Conservation (phyloP, 1,284 basidiomycete genomes). For the Ganoderma leucocontextum region DNA sequence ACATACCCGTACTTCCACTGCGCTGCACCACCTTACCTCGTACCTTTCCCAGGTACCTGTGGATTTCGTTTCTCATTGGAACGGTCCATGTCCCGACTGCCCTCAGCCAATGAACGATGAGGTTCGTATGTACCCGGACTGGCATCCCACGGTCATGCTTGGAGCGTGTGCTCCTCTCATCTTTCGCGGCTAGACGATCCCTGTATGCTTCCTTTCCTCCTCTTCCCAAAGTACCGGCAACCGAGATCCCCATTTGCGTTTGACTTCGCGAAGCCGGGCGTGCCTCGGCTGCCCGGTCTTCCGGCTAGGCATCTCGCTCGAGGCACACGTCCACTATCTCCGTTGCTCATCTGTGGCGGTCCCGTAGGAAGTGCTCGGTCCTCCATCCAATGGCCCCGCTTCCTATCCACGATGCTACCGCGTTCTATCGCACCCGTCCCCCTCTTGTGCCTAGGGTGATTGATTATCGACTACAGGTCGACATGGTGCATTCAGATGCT, state of each 20-base stretch:
- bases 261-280: conserved; percentile 1
- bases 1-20: background rate
- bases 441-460: background rate
- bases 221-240: background rate
- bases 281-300: background rate
- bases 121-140: background rate
- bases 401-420: conserved; percentile 15
- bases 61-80: background rate
- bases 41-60: background rate
- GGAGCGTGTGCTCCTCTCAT: background rate
- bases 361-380: background rate
- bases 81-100: background rate
- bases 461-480: background rate
- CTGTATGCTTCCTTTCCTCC: conserved; percentile 7
- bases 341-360: conserved; percentile 15
- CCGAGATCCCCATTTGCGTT: conserved; percentile 28
- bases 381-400: background rate
- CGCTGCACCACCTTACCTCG: too few species aligned
- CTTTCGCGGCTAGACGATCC: background rate
- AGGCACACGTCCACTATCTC: conserved; percentile 26
- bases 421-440: background rate
- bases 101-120: background rate
- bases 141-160: background rate
- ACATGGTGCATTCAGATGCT: background rate
- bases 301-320: background rate